Evolutionary conservation across 768 basidiomycete genomes (phyloP).

Genomic region (Postia placenta): DNA sequence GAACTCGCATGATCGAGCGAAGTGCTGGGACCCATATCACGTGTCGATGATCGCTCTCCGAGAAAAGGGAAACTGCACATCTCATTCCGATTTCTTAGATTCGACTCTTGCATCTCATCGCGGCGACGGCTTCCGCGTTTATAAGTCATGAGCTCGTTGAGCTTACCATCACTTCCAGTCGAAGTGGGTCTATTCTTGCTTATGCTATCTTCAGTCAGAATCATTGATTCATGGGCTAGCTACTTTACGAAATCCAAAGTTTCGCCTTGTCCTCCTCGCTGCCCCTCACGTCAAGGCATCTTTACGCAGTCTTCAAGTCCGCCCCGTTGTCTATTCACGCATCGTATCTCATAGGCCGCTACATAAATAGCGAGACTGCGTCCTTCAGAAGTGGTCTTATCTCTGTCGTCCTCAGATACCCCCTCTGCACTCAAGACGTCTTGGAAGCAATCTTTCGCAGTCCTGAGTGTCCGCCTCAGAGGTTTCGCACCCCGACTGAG

Average conservation of each 20-base stretch:
- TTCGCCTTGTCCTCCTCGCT: constrained; percentile 58
- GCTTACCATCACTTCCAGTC: too few relatives aligned
- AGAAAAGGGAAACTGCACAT: too few relatives aligned
- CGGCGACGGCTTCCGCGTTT: too few relatives aligned
- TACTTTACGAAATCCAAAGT: constrained; percentile 75
- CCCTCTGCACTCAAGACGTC: constrained; percentile 33
- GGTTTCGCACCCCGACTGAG: constrained; percentile 27
- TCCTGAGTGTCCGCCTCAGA: constrained; percentile 9
- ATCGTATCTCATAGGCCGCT: constrained; percentile 49
- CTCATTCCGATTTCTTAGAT: too few relatives aligned
- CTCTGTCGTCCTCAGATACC: constrained; percentile 53
- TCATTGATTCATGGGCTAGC: constrained; percentile 44
- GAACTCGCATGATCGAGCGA: too few relatives aligned
- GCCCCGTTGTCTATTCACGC: constrained; percentile 58
- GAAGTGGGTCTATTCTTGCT: too few relatives aligned
- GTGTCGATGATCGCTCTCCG: too few relatives aligned
- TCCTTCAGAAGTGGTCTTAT: constrained; percentile 20
- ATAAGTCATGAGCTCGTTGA: too few relatives aligned
- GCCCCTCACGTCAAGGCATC: constrained; percentile 48
- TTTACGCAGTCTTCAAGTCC: constrained; percentile 48
- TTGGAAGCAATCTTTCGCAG: constrained; percentile 41
- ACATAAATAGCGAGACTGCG: constrained; percentile 14
- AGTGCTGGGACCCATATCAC: too few relatives aligned
- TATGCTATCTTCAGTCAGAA: too few relatives aligned
- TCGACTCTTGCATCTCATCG: too few relatives aligned